Evolutionary conservation across 1,139 yeast genomes (phyloP).

Genomic region (Blastobotrys capitulatus): DNA sequence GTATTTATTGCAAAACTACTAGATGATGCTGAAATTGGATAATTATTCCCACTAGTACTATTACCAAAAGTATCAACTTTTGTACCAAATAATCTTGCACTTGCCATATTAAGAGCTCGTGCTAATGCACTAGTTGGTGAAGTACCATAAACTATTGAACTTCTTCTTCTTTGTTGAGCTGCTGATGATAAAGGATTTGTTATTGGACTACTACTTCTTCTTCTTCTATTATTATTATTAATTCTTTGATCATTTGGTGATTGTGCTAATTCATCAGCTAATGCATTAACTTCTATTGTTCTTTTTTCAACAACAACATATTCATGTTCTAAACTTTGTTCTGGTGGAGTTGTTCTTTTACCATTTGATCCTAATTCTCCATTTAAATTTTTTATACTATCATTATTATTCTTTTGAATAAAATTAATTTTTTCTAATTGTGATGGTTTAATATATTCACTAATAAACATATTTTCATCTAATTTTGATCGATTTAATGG

Average conservation of each 20-base stretch:
- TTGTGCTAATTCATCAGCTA: slow-evolving; percentile 77
- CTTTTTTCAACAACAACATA: slow-evolving; percentile 93
- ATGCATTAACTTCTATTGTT: slow-evolving; percentile 89
- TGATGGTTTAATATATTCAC: slow-evolving; percentile 53
- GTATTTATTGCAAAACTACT: neutral
- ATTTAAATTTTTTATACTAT: neutral
- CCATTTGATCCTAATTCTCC: neutral
- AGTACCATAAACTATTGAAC: slow-evolving; percentile 41
- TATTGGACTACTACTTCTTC: slow-evolving; percentile 2
- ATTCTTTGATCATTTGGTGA: slow-evolving; percentile 17
- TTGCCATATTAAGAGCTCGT: slow-evolving; percentile 82
- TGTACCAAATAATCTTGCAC: slow-evolving; percentile 77
- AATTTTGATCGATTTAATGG: slow-evolving; percentile 65
- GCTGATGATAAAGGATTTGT: neutral
- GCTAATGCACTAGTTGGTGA: slow-evolving; percentile 88
- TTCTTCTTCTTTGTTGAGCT: slow-evolving; percentile 21
- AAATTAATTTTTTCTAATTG: neutral
- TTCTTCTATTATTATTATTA: neutral
- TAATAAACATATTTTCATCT: slow-evolving; percentile 74
- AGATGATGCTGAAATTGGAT: slow-evolving; percentile 27
- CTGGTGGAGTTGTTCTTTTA: slow-evolving; percentile 7
- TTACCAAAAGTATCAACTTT: slow-evolving; percentile 24
- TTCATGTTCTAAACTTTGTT: slow-evolving; percentile 37
- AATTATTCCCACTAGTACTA: slow-evolving; percentile 28
- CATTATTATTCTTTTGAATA: neutral